phyloP scores from a whole-genome alignment of 192 early-diverging fungal genomes.

The Endogone sp. region DNA sequence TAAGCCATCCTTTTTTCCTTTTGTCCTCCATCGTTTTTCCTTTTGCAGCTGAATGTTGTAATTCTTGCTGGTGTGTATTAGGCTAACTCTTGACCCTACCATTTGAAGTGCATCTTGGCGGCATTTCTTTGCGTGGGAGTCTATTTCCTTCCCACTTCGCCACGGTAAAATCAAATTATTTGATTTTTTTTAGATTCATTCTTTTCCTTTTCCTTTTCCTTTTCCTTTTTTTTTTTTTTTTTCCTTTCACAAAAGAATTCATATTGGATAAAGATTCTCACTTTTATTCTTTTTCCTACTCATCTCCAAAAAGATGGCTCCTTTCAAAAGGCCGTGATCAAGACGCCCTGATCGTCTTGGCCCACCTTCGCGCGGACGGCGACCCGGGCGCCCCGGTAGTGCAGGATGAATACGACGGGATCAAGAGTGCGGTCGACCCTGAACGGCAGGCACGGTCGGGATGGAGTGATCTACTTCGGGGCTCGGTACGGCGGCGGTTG shows the following conservation, averaged over 20 bases:
- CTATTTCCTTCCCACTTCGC: background rate
- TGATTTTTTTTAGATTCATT: too few relatives aligned
- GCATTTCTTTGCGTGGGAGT: background rate
- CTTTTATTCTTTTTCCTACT: constrained; percentile 65
- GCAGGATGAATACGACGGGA: constrained; percentile 63
- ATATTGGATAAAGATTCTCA: too few relatives aligned
- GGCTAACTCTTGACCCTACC: too few relatives aligned
- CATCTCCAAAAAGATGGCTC: constrained; percentile 78
- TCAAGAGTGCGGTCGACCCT: constrained; percentile 52
- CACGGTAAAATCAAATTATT: background rate
- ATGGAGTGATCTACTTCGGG: constrained; percentile 52
- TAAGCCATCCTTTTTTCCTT: background rate
- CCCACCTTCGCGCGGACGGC: constrained; percentile 61
- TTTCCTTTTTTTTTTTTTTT: background rate
- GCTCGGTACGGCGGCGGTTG: constrained; percentile 47
- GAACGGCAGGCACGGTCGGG: constrained; percentile 40
- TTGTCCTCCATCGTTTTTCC: background rate
- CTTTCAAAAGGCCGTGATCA: constrained; percentile 60
- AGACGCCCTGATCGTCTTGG: constrained; percentile 66
- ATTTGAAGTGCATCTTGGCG: background rate
- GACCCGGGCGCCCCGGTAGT: constrained; percentile 53
- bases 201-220: background rate
- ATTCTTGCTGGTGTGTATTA: too few relatives aligned
- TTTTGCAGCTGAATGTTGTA: background rate
- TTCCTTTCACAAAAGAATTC: background rate